Evolutionary conservation across 139 green algal species (phyloP).

Genomic region (Chlamydomonas schloesseri): DNA sequence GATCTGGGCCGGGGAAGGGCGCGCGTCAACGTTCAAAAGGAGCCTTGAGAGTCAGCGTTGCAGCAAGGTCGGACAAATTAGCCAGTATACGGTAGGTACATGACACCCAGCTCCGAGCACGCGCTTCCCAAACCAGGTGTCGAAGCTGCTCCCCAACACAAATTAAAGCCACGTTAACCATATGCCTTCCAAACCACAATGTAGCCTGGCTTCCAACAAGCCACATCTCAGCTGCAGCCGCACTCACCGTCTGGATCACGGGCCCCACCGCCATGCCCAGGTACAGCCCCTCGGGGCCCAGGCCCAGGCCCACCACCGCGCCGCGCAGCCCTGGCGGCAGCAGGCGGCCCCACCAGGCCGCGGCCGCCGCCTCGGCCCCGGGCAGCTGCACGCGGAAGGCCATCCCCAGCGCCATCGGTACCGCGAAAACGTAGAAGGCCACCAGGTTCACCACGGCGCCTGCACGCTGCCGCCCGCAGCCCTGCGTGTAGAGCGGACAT

Average conservation of each 20-base stretch:
- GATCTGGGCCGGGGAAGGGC: neutral
- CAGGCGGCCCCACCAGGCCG: too few species aligned
- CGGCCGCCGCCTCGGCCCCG: neutral
- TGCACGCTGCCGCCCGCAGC: constrained; percentile 55
- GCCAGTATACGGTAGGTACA: too few species aligned
- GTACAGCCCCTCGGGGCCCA: constrained; percentile 52
- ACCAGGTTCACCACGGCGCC: constrained; percentile 56
- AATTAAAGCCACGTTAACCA: too few species aligned
- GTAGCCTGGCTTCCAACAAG: too few species aligned
- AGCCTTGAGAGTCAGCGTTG: too few species aligned
- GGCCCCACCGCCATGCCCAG: constrained; percentile 48
- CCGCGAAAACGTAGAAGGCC: constrained; percentile 56
- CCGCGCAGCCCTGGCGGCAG: neutral
- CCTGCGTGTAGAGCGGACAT: constrained; percentile 18
- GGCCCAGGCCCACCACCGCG: neutral
- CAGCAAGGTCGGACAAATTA: too few species aligned
- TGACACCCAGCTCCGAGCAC: too few species aligned
- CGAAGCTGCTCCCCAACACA: too few species aligned
- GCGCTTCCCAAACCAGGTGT: too few species aligned
- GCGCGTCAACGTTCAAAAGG: too few species aligned
- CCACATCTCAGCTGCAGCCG: too few species aligned
- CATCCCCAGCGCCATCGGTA: constrained; percentile 44
- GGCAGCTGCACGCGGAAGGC: constrained; percentile 30
- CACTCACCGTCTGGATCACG: constrained; percentile 43
- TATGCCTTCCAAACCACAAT: too few species aligned